phyloP scores from a whole-genome alignment of 257 asterid species.

The Marsdenia floribunda region DNA sequence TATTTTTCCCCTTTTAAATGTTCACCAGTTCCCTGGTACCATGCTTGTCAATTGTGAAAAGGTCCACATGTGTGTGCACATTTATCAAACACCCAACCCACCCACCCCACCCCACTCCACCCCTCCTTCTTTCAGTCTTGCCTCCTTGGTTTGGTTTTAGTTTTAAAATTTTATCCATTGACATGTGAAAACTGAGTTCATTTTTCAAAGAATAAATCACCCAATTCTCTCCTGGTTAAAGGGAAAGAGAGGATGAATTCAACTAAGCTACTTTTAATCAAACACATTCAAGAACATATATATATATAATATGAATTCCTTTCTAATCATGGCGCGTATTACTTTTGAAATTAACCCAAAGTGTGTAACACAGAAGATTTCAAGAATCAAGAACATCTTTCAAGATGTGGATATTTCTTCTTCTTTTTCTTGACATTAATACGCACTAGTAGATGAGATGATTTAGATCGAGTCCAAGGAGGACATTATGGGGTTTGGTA shows the following conservation, averaged over 20 bases:
- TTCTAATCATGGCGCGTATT: conserved; percentile 14
- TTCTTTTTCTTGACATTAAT: neutral
- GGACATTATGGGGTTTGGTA: conserved; percentile 14
- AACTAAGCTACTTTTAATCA: conserved; percentile 2
- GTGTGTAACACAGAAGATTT: neutral
- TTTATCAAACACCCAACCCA: conserved; percentile 11
- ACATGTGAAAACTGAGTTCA: neutral
- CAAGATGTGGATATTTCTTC: neutral
- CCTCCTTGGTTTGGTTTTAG: conserved; percentile 10
- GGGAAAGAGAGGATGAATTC: conserved; percentile 3
- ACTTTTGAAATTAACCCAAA: neutral
- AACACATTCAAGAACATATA: neutral
- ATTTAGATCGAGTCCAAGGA: conserved; percentile 6
- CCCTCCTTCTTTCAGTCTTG: neutral
- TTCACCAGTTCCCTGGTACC: conserved; percentile 1
- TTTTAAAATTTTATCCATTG: conserved; percentile 7
- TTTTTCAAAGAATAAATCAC: conserved; percentile 9
- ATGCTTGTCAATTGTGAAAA: conserved; percentile 20
- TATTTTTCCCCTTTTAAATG: too few relatives aligned
- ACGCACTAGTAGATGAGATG: conserved; percentile 4
- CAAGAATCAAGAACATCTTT: neutral
- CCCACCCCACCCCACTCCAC: neutral
- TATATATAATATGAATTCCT: neutral
- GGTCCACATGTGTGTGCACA: conserved; percentile 28
- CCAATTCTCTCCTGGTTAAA: neutral